Evolutionary conservation across 2,329 filamentous ascomycete genomes (phyloP).

Genomic region (Pochonia chlamydosporia): DNA sequence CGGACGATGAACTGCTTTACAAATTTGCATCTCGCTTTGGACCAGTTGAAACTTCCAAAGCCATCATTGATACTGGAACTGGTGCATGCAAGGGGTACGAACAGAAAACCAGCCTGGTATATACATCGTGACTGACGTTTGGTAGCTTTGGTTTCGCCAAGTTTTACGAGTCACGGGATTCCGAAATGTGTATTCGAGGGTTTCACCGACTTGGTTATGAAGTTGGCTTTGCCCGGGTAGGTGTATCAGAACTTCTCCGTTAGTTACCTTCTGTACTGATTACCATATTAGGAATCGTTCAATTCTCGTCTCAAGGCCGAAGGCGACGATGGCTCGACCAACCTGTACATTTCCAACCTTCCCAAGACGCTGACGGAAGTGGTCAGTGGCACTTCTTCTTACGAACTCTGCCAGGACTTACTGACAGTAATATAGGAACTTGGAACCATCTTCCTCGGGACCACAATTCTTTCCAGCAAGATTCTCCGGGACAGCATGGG

Average conservation of each 20-base stretch:
- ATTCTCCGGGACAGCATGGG: slow-evolving; percentile 89
- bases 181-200: slow-evolving; percentile 91
- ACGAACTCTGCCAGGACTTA: background rate
- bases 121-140: slow-evolving; percentile 6
- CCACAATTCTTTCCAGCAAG: slow-evolving; percentile 85
- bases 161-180: slow-evolving; percentile 80
- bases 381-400: slow-evolving; percentile 43
- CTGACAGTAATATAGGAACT: slow-evolving; percentile 53
- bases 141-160: slow-evolving; percentile 96
- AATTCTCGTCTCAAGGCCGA: slow-evolving; percentile 97
- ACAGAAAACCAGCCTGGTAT: no score
- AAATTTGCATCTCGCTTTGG: slow-evolving; percentile 84
- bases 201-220: slow-evolving; percentile 95
- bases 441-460: slow-evolving; percentile 71
- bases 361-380: slow-evolving; percentile 89
- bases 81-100: slow-evolving; percentile 92
- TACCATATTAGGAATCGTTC: slow-evolving; percentile 72
- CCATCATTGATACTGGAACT: slow-evolving; percentile 92
- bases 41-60: slow-evolving; percentile 92
- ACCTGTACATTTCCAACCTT: slow-evolving; percentile 96
- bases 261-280: slow-evolving; percentile 17
- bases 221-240: slow-evolving; percentile 89
- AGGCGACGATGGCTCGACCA: slow-evolving; percentile 82
- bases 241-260: slow-evolving; percentile 19
- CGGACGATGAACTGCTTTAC: slow-evolving; percentile 83